Percentiles rank a stretch among this genome's conserved stretches.
Evolutionary conservation across 805 yeast species (phyloP).

Genomic region (Priceomyces haplophilus): DNA sequence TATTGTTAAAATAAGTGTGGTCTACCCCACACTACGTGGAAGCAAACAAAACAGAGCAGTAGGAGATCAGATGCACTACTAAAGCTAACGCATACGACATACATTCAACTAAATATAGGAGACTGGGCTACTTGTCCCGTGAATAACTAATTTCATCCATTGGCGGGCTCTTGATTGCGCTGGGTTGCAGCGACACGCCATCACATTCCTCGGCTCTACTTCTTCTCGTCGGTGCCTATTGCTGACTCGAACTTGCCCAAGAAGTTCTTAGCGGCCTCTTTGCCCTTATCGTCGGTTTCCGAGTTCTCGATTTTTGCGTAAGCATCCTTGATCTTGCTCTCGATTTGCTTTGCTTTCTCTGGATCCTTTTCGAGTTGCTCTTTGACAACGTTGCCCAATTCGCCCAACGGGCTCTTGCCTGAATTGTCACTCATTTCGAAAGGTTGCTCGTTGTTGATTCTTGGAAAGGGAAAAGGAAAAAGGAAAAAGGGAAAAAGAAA

Average conservation of each 20-base stretch:
- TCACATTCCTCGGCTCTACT: background rate
- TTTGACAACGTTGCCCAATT: constrained; percentile 11
- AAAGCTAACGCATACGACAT: too few species aligned
- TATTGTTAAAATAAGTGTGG: background rate
- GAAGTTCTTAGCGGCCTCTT: constrained; percentile 9
- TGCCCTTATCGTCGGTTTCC: background rate
- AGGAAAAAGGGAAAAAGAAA: too few species aligned
- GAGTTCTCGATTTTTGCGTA: constrained; percentile 4
- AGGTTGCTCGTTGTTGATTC: background rate
- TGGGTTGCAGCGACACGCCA: too few species aligned
- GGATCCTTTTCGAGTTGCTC: constrained; percentile 6
- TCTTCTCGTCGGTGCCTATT: background rate
- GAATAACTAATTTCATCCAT: too few species aligned
- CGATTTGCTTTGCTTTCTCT: constrained; percentile 2
- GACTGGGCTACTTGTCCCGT: too few species aligned
- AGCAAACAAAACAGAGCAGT: too few species aligned
- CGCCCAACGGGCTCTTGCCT: constrained; percentile 11
- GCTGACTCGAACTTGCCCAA: constrained; percentile 10
- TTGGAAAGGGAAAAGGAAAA: too few species aligned
- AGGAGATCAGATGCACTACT: too few species aligned
- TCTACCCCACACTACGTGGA: too few species aligned
- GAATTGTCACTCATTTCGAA: background rate
- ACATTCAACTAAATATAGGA: too few species aligned
- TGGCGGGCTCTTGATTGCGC: too few species aligned
- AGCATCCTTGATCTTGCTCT: constrained; percentile 2